Percentiles rank a stretch among this genome's conserved stretches.
Conservation (phyloP, 2,329 filamentous ascomycete species). For the Knoxdaviesia proteae region DNA sequence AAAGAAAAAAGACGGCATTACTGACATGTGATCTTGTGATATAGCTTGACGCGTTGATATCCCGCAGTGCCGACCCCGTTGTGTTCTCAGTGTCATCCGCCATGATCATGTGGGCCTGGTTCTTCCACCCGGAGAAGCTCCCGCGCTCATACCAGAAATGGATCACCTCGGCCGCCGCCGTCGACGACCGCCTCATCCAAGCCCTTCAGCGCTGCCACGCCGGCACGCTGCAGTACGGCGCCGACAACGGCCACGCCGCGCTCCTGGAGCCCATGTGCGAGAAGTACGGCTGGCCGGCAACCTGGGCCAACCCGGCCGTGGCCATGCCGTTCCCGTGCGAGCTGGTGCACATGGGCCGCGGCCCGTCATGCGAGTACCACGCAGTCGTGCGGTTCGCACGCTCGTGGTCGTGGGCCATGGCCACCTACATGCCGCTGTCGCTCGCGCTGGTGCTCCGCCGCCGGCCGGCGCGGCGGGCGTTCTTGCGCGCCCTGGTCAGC, state of each 20-base stretch:
- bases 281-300: slow-evolving; percentile 46
- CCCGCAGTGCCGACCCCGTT: slow-evolving; percentile 34
- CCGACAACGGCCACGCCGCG: slow-evolving; percentile 47
- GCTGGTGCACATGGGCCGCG: slow-evolving; percentile 62
- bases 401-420: slow-evolving; percentile 54
- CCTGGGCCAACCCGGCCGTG: slow-evolving; percentile 50
- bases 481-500: slow-evolving; percentile 33
- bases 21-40: background rate
- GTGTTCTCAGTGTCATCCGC: slow-evolving; percentile 54
- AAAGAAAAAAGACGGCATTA: no score
- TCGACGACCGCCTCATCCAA: slow-evolving; percentile 54
- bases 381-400: slow-evolving; percentile 44
- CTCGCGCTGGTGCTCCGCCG: slow-evolving; percentile 36
- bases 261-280: slow-evolving; percentile 52
- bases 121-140: slow-evolving; percentile 51
- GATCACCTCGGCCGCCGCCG: slow-evolving; percentile 57
- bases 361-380: slow-evolving; percentile 55
- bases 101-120: slow-evolving; percentile 77
- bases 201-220: slow-evolving; percentile 46
- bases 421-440: slow-evolving; percentile 58
- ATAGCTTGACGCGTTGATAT: slow-evolving; percentile 14
- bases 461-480: slow-evolving; percentile 21
- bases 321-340: slow-evolving; percentile 61
- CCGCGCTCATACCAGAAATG: slow-evolving; percentile 60
- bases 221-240: slow-evolving; percentile 48